Evolutionary conservation across 139 green algal genomes (phyloP).

Genomic region (Penium margaritaceum): DNA sequence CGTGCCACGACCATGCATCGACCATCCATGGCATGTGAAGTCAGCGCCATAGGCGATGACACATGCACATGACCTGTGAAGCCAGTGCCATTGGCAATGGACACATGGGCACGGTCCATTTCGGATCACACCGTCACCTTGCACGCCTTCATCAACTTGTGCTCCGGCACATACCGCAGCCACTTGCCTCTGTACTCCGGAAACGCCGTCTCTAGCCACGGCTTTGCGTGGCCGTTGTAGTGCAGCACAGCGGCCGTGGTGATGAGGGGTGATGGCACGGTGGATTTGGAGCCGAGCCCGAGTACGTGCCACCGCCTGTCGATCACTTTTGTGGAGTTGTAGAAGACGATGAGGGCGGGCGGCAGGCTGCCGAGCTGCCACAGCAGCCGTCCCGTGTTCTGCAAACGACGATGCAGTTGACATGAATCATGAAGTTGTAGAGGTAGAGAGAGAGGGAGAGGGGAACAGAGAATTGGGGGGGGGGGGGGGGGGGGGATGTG

Average conservation of each 20-base stretch:
- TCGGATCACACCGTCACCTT: too few species aligned
- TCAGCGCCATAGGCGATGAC: too few species aligned
- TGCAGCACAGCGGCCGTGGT: constrained; percentile 13
- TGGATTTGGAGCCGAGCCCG: constrained; percentile 15
- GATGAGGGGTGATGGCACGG: not conserved
- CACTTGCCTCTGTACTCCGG: constrained; percentile 18
- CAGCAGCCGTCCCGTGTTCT: constrained; percentile 26
- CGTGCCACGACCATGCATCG: too few species aligned
- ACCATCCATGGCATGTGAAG: too few species aligned
- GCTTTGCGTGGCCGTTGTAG: constrained; percentile 39
- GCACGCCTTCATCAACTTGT: too few species aligned
- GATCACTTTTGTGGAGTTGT: not conserved
- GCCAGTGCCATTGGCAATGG: too few species aligned
- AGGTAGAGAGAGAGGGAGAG: not conserved
- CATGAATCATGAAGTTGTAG: too few species aligned
- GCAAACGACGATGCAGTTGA: not conserved
- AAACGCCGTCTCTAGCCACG: constrained; percentile 31
- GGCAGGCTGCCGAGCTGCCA: constrained; percentile 28
- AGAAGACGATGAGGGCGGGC: constrained; percentile 18
- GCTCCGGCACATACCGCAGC: constrained; percentile 22
- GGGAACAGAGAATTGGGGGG: not conserved
- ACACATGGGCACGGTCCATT: too few species aligned
- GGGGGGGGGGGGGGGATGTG: not conserved
- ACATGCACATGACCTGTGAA: too few species aligned
- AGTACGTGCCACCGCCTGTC: not conserved